Evolutionary conservation across 2,329 filamentous ascomycete species (phyloP), one percentile per base, ranked within the genome.

Genomic region (Purpureocillium lavendulum): DNA sequence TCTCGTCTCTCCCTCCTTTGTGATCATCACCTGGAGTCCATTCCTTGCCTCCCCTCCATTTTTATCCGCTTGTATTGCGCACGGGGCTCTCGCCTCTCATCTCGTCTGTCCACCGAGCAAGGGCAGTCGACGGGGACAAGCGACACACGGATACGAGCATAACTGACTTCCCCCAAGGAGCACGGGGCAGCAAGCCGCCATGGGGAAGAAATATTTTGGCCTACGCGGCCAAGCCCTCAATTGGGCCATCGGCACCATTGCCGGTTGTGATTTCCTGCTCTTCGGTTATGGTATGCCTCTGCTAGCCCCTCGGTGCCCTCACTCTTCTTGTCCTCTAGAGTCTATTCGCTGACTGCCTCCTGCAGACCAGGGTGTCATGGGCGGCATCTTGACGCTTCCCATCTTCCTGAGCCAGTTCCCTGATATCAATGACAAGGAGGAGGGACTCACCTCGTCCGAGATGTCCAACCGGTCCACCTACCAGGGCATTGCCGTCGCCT

Each of bases 361-460:
- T 1, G 11, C 71, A 80, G 83, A 87, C 57, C 81, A 84, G 60
- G 80, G 83, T 54, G 81, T 87, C 9, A 87, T 85, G 71, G 84
- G 81, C 34, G 80, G 80, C 41, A 77, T 90, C 46, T 65, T 90
- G 41, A 86, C 82, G 3, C 71, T 89, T 9, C 61, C 65, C 21
- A 62, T 75, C 48, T 81, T 82, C 54, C 65, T 80, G 14, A 42
- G 52, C 2, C 76, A 72, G 51, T 82, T 82, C 58, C 60, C 76
- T 30, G 73, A 72, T 4, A 66, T 49, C 51, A 62, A 71, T 15
- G 60, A 70, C 5, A 70, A 49, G 3, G 53, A 51, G n/a, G 44
- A 45, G 1, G 43, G 69, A 70, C 53, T 61, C 14, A 53, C 55
- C 33, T 28, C 46, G 1, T 39, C 52, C 2, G 53, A 65, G 39